phyloP scores from a whole-genome alignment of 1,284 basidiomycete species.

The Coniferiporia weirii region DNA sequence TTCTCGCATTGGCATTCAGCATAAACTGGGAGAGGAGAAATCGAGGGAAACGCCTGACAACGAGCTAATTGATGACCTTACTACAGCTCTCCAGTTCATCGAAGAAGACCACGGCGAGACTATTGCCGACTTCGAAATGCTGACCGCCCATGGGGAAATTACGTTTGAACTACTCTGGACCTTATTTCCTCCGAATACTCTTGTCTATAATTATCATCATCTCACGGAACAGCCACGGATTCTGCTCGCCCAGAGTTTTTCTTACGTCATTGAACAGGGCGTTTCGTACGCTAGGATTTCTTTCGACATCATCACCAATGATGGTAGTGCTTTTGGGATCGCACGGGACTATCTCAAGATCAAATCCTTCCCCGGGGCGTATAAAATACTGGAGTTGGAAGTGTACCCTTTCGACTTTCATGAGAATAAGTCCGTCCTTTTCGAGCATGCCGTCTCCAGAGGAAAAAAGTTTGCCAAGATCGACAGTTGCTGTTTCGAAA shows the following conservation, averaged over 20 bases:
- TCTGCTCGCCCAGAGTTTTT: background rate
- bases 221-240: constrained; percentile 46
- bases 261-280: background rate
- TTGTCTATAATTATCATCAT: constrained; percentile 46
- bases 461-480: too few relatives aligned
- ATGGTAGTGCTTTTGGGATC: too few relatives aligned
- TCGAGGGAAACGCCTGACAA: background rate
- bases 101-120: constrained; percentile 43
- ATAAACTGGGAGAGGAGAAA: too few relatives aligned
- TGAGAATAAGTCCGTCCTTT: too few relatives aligned
- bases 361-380: too few relatives aligned
- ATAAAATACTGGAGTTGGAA: too few relatives aligned
- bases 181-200: constrained; percentile 44
- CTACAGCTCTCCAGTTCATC: constrained; percentile 42
- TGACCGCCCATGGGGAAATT: constrained; percentile 48
- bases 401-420: too few relatives aligned
- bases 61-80: constrained; percentile 33
- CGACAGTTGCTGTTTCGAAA: too few relatives aligned
- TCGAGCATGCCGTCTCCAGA: too few relatives aligned
- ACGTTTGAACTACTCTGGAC: constrained; percentile 49
- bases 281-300: background rate
- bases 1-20: too few relatives aligned
- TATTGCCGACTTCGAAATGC: constrained; percentile 38
- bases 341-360: too few relatives aligned
- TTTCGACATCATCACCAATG: too few relatives aligned